A percentile compares a stretch with the other conserved stretches of the same genome.
phyloP scores from a whole-genome alignment of 2,329 filamentous ascomycete species.

The Paraphoma chrysanthemicola region DNA sequence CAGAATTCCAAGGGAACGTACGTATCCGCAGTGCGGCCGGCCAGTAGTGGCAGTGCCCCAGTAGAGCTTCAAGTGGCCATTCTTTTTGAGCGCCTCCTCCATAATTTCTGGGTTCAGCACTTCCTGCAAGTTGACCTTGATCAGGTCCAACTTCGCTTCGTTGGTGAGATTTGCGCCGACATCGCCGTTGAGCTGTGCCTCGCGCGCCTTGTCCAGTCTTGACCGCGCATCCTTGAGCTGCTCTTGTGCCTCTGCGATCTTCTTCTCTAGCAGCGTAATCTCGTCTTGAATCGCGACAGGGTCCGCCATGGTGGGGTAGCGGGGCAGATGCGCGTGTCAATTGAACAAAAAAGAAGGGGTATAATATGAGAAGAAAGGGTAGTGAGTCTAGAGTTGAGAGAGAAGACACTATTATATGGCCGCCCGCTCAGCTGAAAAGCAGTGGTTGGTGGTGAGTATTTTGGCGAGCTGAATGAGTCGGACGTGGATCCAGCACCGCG shows the following conservation, averaged over 20 bases:
- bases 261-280: slow-evolving; percentile 42
- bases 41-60: slow-evolving; percentile 89
- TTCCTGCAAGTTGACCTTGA: slow-evolving; percentile 82
- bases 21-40: slow-evolving; percentile 86
- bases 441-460: slow-evolving; percentile 9
- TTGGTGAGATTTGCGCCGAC: slow-evolving; percentile 48
- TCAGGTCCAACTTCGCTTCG: slow-evolving; percentile 74
- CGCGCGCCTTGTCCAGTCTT: slow-evolving; percentile 33
- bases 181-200: slow-evolving; percentile 20
- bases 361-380: not conserved
- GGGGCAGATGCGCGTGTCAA: slow-evolving; percentile 22
- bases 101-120: slow-evolving; percentile 85
- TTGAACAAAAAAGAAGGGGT: slow-evolving; percentile 1
- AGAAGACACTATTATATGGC: not conserved
- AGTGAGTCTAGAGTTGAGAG: not conserved
- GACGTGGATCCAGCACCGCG: slow-evolving; percentile 13
- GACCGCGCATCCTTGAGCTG: slow-evolving; percentile 40
- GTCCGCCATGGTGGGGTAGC: slow-evolving; percentile 43
- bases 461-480: slow-evolving; percentile 26
- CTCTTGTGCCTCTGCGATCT: slow-evolving; percentile 36
- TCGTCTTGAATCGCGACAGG: slow-evolving; percentile 38
- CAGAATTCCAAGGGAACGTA: not conserved
- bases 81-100: slow-evolving; percentile 71
- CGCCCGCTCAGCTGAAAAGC: slow-evolving; percentile 12
- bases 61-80: slow-evolving; percentile 77